phyloP scores from a whole-genome alignment of 2,329 filamentous ascomycete genomes.

The Pezicula rhizophila region DNA sequence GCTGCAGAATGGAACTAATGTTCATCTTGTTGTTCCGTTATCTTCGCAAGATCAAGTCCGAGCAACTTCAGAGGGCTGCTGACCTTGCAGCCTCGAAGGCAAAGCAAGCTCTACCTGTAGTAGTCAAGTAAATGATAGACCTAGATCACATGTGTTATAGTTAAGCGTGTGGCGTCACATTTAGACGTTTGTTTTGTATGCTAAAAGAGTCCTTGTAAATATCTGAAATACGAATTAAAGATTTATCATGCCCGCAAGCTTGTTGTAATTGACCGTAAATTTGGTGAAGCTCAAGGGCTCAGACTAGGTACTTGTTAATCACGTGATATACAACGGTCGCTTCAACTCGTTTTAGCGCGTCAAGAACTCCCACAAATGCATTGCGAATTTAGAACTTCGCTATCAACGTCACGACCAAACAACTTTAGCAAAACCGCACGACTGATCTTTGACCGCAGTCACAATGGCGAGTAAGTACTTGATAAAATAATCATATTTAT shows the following conservation, averaged over 20 bases:
- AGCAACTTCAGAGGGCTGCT: slow-evolving; percentile 63
- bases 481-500: neutral
- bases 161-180: neutral
- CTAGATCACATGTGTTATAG: neutral
- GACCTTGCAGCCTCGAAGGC: slow-evolving; percentile 57
- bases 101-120: slow-evolving; percentile 29
- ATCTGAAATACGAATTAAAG: too few species aligned
- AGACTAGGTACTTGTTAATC: too few species aligned
- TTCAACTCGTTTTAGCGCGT: too few species aligned
- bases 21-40: slow-evolving; percentile 86
- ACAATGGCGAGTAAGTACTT: slow-evolving; percentile 64
- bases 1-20: slow-evolving; percentile 69
- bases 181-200: too few species aligned
- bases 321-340: too few species aligned
- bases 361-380: too few species aligned
- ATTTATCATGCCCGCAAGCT: too few species aligned
- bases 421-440: slow-evolving; percentile 6
- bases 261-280: too few species aligned
- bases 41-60: slow-evolving; percentile 61
- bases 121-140: slow-evolving; percentile 21
- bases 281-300: too few species aligned
- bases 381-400: too few species aligned
- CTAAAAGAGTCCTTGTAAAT: too few species aligned
- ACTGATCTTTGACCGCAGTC: slow-evolving; percentile 27
- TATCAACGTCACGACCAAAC: neutral